A percentile compares a stretch with the other conserved stretches of the same genome.
These are phyloP conservation scores for Ophiostoma piceae DNA, from an alignment of 2,329 filamentous ascomycete species.

Conservation along the genomic window DNA sequence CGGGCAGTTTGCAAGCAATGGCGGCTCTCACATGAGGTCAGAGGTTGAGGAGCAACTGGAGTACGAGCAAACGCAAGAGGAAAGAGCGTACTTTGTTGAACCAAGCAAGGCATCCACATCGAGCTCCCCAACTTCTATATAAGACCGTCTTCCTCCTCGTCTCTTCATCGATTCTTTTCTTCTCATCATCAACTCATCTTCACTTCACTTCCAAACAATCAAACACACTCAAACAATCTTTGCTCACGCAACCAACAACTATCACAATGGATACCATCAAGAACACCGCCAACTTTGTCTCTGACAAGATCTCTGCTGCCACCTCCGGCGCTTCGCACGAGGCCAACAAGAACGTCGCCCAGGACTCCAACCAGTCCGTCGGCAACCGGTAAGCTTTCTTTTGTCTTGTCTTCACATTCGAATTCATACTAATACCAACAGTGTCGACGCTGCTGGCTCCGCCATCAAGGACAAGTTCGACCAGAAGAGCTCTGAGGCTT, in stretches of 20 bases:
- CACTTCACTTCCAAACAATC: constrained; percentile 13
- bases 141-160: constrained; percentile 10
- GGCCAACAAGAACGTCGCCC: constrained; percentile 55
- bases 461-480: constrained; percentile 36
- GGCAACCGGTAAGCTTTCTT: constrained; percentile 42
- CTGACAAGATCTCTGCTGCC: constrained; percentile 49
- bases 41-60: background rate
- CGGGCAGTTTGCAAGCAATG: background rate
- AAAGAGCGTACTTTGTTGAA: constrained; percentile 2
- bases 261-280: constrained; percentile 41
- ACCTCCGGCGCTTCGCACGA: constrained; percentile 48
- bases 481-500: constrained; percentile 34
- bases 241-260: constrained; percentile 24
- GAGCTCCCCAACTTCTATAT: constrained; percentile 18
- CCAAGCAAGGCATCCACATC: background rate
- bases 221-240: constrained; percentile 21
- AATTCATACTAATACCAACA: constrained; percentile 25
- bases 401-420: background rate
- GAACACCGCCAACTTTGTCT: constrained; percentile 56
- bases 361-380: constrained; percentile 46
- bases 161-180: constrained; percentile 11
- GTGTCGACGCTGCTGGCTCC: constrained; percentile 32
- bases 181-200: constrained; percentile 16
- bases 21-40: background rate
- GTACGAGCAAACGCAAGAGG: background rate